Evolutionary conservation across 495 filamentous ascomycete species (phyloP).

Genomic region (Trichoderma parareesei): DNA sequence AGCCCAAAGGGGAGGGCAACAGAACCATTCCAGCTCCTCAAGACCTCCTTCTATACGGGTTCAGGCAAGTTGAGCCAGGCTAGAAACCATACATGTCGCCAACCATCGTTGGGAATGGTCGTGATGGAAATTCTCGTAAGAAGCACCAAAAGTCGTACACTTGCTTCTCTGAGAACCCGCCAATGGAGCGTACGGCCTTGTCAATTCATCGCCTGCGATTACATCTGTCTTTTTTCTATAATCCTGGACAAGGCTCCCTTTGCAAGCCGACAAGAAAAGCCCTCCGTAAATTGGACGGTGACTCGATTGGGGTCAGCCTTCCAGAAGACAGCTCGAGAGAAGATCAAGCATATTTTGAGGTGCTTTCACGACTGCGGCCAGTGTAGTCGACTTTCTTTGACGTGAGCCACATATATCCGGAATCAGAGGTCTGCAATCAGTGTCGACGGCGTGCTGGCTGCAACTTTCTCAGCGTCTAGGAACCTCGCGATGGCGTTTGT

Average conservation of each 20-base stretch:
- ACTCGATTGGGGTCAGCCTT: neutral
- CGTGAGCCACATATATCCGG: neutral
- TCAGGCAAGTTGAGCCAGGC: neutral
- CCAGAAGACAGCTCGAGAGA: neutral
- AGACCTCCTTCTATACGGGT: neutral
- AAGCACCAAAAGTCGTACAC: neutral
- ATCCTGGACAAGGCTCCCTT: too few species aligned
- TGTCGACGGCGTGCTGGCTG: neutral
- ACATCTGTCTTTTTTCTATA: neutral
- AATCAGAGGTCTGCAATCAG: neutral
- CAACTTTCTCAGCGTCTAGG: neutral
- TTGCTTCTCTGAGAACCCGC: neutral
- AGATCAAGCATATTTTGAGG: neutral
- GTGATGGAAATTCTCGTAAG: neutral
- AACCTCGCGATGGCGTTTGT: neutral
- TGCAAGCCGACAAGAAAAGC: slow-evolving; percentile 45
- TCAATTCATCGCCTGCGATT: neutral
- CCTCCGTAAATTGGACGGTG: slow-evolving; percentile 24
- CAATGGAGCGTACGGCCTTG: neutral
- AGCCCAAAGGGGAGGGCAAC: slow-evolving; percentile 17
- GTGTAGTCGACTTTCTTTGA: neutral
- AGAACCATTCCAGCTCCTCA: slow-evolving; percentile 8
- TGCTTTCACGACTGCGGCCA: neutral
- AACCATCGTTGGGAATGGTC: neutral
- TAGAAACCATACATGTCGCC: neutral